phyloP scores from a whole-genome alignment of 139 green algal species.

The Tetraselmis striata region DNA sequence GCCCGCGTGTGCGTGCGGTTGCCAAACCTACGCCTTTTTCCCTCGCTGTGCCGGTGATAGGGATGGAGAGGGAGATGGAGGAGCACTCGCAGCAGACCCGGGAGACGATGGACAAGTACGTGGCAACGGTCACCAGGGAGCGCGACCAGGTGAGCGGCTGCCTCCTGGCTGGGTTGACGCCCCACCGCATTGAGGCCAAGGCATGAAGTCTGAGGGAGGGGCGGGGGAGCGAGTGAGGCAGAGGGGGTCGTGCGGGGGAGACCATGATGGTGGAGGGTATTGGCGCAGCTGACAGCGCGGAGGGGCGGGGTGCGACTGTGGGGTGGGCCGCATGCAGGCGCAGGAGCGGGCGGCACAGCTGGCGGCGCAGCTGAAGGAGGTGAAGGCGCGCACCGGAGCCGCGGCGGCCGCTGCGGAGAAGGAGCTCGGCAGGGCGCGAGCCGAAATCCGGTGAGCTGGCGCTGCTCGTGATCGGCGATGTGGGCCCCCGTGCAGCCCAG shows the following conservation, averaged over 20 bases:
- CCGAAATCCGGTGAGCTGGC: not conserved
- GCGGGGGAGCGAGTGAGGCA: no score
- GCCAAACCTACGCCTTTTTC: not conserved
- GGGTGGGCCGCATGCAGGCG: no score
- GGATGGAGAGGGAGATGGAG: not conserved
- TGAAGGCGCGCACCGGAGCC: not conserved
- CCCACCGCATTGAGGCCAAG: no score
- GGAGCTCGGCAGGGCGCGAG: not conserved
- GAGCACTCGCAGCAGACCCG: not conserved
- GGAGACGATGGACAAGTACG: not conserved
- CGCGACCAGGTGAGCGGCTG: not conserved
- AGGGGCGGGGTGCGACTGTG: no score
- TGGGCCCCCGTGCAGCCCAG: no score
- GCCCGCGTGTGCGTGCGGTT: no score
- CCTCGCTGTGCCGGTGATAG: not conserved
- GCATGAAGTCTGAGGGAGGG: no score
- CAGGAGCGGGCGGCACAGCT: not conserved
- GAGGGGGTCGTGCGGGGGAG: no score
- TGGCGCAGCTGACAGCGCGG: no score
- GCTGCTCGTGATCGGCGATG: no score
- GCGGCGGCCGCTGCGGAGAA: not conserved
- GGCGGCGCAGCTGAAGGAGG: not conserved
- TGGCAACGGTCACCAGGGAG: not conserved
- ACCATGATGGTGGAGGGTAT: no score
- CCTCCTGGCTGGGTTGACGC: no score